These are phyloP conservation scores for Neurospora sp. DNA, from an alignment of 495 filamentous ascomycete genomes.

Conservation along the genomic window DNA sequence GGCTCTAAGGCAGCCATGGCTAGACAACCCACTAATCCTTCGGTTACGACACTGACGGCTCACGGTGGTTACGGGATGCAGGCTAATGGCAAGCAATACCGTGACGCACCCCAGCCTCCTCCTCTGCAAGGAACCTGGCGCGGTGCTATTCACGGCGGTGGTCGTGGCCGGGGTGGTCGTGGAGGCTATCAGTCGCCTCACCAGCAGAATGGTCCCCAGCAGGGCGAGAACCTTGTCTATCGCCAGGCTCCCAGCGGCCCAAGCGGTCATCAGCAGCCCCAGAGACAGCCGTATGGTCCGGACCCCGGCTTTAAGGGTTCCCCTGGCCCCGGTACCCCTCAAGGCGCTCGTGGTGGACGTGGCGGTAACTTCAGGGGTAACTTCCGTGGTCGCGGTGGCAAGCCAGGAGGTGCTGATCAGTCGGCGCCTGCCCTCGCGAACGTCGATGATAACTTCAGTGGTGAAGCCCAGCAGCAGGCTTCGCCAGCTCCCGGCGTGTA, in stretches of 20 bases:
- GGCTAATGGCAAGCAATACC: conserved; percentile 54
- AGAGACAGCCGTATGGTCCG: conserved; percentile 9
- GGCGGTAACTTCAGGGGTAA: conserved; percentile 22
- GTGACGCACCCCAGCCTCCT: conserved; percentile 55
- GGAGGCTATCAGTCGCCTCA: conserved; percentile 16
- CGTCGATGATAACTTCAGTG: conserved; percentile 1
- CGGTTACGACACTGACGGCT: conserved; percentile 50
- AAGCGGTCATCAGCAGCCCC: conserved; percentile 9
- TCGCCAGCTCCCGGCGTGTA: conserved; percentile 37
- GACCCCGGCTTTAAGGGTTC: conserved; percentile 2
- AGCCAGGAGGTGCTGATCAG: conserved; percentile 20
- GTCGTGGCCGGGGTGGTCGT: conserved; percentile 25
- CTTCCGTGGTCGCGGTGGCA: conserved; percentile 19
- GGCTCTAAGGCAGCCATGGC: conserved; percentile 57
- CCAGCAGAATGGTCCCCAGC: conserved; percentile 13
- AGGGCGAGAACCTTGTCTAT: conserved; percentile 32
- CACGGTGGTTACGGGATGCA: conserved; percentile 35
- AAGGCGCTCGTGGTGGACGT: conserved; percentile 25
- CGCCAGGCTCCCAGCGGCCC: conserved; percentile 14
- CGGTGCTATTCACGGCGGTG: conserved; percentile 46
- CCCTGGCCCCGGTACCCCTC: conserved; percentile 5
- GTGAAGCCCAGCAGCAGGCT: conserved; percentile 2
- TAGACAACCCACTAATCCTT: conserved; percentile 42
- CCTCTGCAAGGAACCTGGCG: conserved; percentile 65
- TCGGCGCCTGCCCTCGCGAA: conserved; percentile 18